Evolutionary conservation across 2,329 filamentous ascomycete species (phyloP).

Genomic region (Trichophyton rubrum): DNA sequence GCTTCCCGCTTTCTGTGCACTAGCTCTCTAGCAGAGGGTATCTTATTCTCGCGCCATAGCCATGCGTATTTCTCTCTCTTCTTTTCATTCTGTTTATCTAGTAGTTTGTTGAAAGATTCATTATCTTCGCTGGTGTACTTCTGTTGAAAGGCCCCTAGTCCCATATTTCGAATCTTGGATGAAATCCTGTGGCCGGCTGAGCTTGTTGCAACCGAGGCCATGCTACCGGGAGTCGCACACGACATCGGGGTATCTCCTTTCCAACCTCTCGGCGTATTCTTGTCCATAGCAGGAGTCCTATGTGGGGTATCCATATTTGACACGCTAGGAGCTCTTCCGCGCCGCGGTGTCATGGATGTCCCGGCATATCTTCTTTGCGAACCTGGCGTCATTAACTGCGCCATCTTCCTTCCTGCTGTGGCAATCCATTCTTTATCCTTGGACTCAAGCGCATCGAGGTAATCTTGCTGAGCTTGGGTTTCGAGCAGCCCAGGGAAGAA

Average conservation of each 20-base stretch:
- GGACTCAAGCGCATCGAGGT: constrained; percentile 79
- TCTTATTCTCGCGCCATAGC: constrained; percentile 79
- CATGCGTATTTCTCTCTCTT: constrained; percentile 74
- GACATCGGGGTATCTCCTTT: constrained; percentile 60
- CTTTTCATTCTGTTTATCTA: constrained; percentile 83
- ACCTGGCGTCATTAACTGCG: constrained; percentile 71
- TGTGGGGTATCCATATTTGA: constrained; percentile 2
- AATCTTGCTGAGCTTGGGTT: constrained; percentile 77
- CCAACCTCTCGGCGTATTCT: constrained; percentile 53
- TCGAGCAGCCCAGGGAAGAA: constrained; percentile 90
- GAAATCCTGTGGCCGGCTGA: constrained; percentile 28
- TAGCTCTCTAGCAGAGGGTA: constrained; percentile 51
- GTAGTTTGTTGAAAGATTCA: constrained; percentile 83
- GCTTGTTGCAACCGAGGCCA: constrained; percentile 26
- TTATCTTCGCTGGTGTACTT: constrained; percentile 98
- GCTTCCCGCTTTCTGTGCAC: constrained; percentile 43
- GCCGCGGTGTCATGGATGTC: constrained; percentile 25
- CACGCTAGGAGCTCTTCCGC: constrained; percentile 22
- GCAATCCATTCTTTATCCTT: constrained; percentile 76
- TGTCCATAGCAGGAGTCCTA: constrained; percentile 14
- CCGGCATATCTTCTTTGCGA: constrained; percentile 34
- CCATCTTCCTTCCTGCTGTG: constrained; percentile 59
- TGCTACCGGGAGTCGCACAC: constrained; percentile 22
- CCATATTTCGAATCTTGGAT: constrained; percentile 51
- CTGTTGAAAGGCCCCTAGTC: constrained; percentile 71